Percentiles rank a stretch among this genome's conserved stretches.
phyloP scores from a whole-genome alignment of 164 flowering plant genomes.

The Magnolia sinica region DNA sequence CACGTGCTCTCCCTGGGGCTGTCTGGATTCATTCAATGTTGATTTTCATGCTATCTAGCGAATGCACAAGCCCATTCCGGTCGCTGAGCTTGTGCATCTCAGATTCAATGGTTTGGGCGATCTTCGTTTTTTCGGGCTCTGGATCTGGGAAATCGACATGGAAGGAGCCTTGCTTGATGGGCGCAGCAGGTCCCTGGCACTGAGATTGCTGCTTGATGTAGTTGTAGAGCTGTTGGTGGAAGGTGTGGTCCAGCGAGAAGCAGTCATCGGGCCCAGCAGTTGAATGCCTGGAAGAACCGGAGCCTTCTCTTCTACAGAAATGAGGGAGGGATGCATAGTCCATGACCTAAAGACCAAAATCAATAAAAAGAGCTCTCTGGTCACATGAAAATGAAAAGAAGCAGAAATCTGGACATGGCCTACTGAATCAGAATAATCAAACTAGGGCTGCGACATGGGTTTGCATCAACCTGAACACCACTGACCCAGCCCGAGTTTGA shows the following conservation, averaged over 20 bases:
- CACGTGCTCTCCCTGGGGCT: too few relatives aligned
- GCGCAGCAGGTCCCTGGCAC: conserved; percentile 21
- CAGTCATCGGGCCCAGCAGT: conserved; percentile 35
- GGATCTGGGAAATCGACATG: conserved; percentile 69
- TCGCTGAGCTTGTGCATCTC: conserved; percentile 52
- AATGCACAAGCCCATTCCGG: conserved; percentile 28
- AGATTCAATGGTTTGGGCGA: conserved; percentile 61
- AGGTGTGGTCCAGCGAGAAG: conserved; percentile 69
- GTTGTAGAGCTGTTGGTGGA: conserved; percentile 72
- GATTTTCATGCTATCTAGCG: conserved; percentile 26
- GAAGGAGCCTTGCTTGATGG: conserved; percentile 62
- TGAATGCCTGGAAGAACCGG: conserved; percentile 59
- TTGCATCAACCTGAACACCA: too few relatives aligned
- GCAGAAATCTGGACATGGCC: background rate
- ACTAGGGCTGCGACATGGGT: too few relatives aligned
- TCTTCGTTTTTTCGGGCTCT: conserved; percentile 41
- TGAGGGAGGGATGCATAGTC: conserved; percentile 73
- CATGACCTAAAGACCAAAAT: conserved; percentile 49
- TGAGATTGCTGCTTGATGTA: conserved; percentile 57
- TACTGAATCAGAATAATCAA: too few relatives aligned
- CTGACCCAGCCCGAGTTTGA: too few relatives aligned
- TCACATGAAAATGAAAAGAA: conserved; percentile 1
- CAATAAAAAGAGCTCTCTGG: background rate
- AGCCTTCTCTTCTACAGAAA: conserved; percentile 67
- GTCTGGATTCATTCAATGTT: conserved; percentile 11